phyloP scores from a whole-genome alignment of 192 early-diverging fungal genomes.

The Coemansia sp. region DNA sequence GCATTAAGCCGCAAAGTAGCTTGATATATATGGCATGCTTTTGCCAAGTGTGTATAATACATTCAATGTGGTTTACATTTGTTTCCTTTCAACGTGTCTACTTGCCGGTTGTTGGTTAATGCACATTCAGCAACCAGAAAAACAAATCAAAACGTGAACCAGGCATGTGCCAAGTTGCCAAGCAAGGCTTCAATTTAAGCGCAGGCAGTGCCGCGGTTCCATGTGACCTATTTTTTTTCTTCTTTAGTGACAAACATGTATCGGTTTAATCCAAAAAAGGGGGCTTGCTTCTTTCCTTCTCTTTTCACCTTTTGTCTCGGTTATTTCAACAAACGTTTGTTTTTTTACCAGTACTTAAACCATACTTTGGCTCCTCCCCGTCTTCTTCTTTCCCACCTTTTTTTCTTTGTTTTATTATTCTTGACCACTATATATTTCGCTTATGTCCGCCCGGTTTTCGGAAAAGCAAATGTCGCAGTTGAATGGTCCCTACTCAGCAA shows the following conservation, averaged over 20 bases:
- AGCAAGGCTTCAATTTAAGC: slow-evolving; percentile 3
- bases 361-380: background rate
- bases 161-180: background rate
- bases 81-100: too few relatives aligned
- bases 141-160: too few relatives aligned
- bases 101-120: too few relatives aligned
- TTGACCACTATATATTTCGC: background rate
- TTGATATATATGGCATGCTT: too few relatives aligned
- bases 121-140: too few relatives aligned
- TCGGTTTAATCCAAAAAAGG: background rate
- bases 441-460: slow-evolving; percentile 19
- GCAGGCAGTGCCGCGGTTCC: background rate
- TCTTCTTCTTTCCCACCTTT: background rate
- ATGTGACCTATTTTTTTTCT: too few relatives aligned
- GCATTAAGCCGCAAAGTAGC: slow-evolving; percentile 10
- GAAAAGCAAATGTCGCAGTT: slow-evolving; percentile 35
- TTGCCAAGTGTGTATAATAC: background rate
- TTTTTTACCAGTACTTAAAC: background rate
- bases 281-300: background rate
- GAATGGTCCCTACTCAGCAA: slow-evolving; percentile 36
- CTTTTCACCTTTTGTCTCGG: background rate
- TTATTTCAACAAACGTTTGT: slow-evolving; percentile 1
- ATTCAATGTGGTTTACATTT: background rate
- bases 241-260: too few relatives aligned
- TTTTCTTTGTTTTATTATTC: slow-evolving; percentile 7